Percentiles rank a stretch among this genome's conserved stretches.
Evolutionary conservation across 176 grass and related monocot species (phyloP).

Genomic region (Sorghum bicolor): DNA sequence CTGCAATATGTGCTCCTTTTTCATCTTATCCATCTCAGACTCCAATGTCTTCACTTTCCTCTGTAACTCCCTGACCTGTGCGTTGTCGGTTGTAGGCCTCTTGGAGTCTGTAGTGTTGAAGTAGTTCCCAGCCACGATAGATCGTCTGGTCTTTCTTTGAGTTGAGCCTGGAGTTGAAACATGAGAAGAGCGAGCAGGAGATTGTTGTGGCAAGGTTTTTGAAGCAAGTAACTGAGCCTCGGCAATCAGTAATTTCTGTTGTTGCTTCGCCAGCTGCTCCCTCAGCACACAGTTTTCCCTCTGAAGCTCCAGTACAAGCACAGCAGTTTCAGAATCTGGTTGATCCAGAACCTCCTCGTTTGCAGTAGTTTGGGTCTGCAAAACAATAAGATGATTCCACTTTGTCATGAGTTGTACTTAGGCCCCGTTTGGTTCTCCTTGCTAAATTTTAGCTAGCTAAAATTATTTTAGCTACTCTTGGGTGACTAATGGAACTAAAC

Average conservation of each 20-base stretch:
- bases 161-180: constrained; percentile 52
- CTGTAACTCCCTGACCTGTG: constrained; percentile 49
- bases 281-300: constrained; percentile 86
- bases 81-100: constrained; percentile 36
- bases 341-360: constrained; percentile 59
- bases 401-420: constrained; percentile 14
- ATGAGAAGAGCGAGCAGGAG: constrained; percentile 33
- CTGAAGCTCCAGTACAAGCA: constrained; percentile 78
- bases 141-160: constrained; percentile 60
- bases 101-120: constrained; percentile 64
- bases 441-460: too few species aligned
- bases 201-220: constrained; percentile 40
- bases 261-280: constrained; percentile 70
- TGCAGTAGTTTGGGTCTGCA: constrained; percentile 37
- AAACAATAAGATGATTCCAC: constrained; percentile 24
- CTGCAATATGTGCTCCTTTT: constrained; percentile 66
- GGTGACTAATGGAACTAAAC: too few species aligned
- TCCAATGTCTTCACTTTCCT: constrained; percentile 66
- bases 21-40: constrained; percentile 69
- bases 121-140: constrained; percentile 63
- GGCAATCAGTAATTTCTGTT: constrained; percentile 69
- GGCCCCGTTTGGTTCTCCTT: too few species aligned
- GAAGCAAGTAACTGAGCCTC: constrained; percentile 69
- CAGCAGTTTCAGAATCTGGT: constrained; percentile 57
- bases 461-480: too few species aligned